Evolutionary conservation across 2,329 filamentous ascomycete genomes (phyloP).

Genomic region (Xylariaceae sp.): DNA sequence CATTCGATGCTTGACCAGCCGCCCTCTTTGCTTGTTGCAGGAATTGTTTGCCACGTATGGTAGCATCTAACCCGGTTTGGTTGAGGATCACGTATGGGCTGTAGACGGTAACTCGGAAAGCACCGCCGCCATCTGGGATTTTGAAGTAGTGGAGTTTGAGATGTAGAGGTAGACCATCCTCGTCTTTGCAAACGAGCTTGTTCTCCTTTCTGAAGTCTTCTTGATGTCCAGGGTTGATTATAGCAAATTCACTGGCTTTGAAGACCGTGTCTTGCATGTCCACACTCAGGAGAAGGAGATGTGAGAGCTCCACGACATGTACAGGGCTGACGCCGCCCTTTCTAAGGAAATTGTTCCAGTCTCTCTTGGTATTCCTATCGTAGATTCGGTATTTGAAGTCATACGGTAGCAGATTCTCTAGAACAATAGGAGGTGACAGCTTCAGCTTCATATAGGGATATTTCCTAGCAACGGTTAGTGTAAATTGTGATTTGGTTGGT

Average conservation of each 20-base stretch:
- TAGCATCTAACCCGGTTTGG: constrained; percentile 86
- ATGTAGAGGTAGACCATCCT: constrained; percentile 71
- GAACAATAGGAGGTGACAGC: constrained; percentile 84
- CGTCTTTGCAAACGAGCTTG: constrained; percentile 76
- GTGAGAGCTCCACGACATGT: constrained; percentile 93
- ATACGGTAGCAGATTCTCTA: constrained; percentile 92
- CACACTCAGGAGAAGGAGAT: constrained; percentile 85
- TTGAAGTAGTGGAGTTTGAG: constrained; percentile 87
- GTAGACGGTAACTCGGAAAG: constrained; percentile 93
- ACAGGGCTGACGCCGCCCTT: constrained; percentile 97
- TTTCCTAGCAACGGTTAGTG: constrained; percentile 47
- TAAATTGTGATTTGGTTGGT: not conserved
- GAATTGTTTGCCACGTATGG: constrained; percentile 84
- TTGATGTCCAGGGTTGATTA: constrained; percentile 85
- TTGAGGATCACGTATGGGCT: constrained; percentile 94
- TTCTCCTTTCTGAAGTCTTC: constrained; percentile 87
- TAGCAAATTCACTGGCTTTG: constrained; percentile 92
- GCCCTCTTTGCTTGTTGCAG: constrained; percentile 77
- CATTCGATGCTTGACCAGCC: constrained; percentile 70
- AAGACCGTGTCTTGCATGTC: constrained; percentile 96
- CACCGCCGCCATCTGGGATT: constrained; percentile 86
- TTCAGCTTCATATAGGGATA: constrained; percentile 96
- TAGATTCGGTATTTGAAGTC: constrained; percentile 99
- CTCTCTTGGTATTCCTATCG: constrained; percentile 96
- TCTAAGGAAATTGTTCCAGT: constrained; percentile 97